Percentiles rank a stretch among this genome's conserved stretches.
phyloP scores from a whole-genome alignment of 2,329 filamentous ascomycete genomes.

The Mycosphaerella sp. region DNA sequence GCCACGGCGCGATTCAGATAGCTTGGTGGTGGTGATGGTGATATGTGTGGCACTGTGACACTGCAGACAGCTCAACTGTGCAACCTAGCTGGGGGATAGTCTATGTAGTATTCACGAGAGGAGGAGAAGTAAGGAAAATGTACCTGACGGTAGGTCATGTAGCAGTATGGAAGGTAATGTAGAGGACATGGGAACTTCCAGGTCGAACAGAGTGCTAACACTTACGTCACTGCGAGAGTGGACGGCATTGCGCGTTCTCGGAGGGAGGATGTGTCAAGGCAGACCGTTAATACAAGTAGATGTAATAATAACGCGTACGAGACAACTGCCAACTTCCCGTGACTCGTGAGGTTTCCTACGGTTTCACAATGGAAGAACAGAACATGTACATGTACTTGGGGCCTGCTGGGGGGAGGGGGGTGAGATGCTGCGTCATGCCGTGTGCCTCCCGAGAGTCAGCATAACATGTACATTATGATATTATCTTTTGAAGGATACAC shows the following conservation, averaged over 20 bases:
- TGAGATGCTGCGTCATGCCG: no score
- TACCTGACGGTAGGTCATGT: no score
- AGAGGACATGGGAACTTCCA: no score
- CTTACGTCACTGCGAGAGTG: background rate
- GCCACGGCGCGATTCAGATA: background rate
- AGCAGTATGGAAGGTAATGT: no score
- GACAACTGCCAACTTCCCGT: no score
- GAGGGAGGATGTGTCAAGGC: background rate
- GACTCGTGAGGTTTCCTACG: no score
- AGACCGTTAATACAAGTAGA: background rate
- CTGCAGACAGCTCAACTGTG: background rate
- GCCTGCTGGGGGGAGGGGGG: no score
- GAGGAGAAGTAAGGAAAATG: background rate
- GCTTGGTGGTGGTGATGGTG: background rate
- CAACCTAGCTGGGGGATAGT: background rate
- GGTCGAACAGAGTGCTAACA: background rate
- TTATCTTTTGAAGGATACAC: no score
- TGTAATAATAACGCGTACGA: background rate
- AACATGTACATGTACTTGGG: no score
- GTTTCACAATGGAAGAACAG: no score
- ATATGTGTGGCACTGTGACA: background rate
- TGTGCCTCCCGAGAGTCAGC: background rate
- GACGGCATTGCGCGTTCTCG: background rate
- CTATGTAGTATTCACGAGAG: background rate
- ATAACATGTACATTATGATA: no score